phyloP scores from a whole-genome alignment of 2,329 filamentous ascomycete species.

The Cryoendolithus antarcticus region DNA sequence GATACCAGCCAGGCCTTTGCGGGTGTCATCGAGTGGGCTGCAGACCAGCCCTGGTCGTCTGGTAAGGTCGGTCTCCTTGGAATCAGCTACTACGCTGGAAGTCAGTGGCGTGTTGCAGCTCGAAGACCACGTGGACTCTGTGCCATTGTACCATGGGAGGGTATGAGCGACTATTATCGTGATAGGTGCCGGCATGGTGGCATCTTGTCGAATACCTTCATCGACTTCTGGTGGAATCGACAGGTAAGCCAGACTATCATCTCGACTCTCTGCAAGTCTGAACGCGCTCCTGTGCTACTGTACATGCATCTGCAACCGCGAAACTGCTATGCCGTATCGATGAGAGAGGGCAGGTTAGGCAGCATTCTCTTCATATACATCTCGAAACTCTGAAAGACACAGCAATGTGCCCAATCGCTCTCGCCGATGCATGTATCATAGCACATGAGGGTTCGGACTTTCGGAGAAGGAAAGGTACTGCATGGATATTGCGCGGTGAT shows the following conservation, averaged over 20 bases:
- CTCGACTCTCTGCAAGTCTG: no score
- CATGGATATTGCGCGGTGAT: no score
- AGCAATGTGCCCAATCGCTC: no score
- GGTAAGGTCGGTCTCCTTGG: constrained; percentile 32
- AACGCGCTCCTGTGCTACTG: no score
- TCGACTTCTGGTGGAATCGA: constrained; percentile 54
- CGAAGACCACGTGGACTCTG: constrained; percentile 29
- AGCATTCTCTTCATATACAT: no score
- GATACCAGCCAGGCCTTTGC: constrained; percentile 33
- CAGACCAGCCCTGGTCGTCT: constrained; percentile 32
- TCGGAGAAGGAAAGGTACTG: no score
- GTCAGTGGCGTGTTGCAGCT: constrained; percentile 29
- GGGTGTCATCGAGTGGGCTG: constrained; percentile 31
- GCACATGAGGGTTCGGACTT: no score
- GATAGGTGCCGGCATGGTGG: constrained; percentile 35
- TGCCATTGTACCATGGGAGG: constrained; percentile 35
- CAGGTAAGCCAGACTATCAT: constrained; percentile 30
- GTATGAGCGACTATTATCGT: constrained; percentile 32
- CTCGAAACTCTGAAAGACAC: no score
- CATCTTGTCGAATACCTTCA: constrained; percentile 27
- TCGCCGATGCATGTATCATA: no score
- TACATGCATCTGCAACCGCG: no score
- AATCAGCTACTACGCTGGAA: constrained; percentile 30
- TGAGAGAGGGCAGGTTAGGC: no score
- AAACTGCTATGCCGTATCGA: no score